Evolutionary conservation across 306 rosid genomes (phyloP).

Genomic region (Glycine latifolia): DNA sequence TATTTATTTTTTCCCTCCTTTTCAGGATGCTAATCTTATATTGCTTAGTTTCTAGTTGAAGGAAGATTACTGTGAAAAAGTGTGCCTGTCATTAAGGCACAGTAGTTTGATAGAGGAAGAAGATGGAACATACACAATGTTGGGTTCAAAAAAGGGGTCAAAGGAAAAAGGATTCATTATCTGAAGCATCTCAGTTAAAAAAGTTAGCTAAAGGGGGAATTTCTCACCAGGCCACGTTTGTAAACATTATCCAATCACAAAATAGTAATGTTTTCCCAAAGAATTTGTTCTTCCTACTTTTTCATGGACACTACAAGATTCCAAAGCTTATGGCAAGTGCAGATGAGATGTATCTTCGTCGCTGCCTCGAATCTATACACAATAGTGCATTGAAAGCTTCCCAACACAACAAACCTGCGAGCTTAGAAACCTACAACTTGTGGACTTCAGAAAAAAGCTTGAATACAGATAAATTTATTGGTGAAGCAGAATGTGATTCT

Average conservation of each 20-base stretch:
- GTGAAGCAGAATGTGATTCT: constrained; percentile 17
- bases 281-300: constrained; percentile 22
- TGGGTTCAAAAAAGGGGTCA: background rate
- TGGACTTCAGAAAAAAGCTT: constrained; percentile 3
- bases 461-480: background rate
- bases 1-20: background rate
- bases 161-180: constrained; percentile 25
- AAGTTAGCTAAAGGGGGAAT: constrained; percentile 11
- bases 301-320: constrained; percentile 33
- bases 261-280: constrained; percentile 20
- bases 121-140: background rate
- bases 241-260: background rate
- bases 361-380: background rate
- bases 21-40: background rate
- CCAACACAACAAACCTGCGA: background rate
- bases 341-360: constrained; percentile 29
- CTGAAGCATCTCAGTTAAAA: constrained; percentile 7
- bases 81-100: background rate
- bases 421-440: background rate
- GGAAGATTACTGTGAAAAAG: constrained; percentile 6
- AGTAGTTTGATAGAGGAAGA: constrained; percentile 3
- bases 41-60: constrained; percentile 31
- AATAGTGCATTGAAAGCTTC: constrained; percentile 7
- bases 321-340: constrained; percentile 25
- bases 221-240: background rate